phyloP scores from a whole-genome alignment of 2,329 filamentous ascomycete genomes.

The Leptographium lundbergii region DNA sequence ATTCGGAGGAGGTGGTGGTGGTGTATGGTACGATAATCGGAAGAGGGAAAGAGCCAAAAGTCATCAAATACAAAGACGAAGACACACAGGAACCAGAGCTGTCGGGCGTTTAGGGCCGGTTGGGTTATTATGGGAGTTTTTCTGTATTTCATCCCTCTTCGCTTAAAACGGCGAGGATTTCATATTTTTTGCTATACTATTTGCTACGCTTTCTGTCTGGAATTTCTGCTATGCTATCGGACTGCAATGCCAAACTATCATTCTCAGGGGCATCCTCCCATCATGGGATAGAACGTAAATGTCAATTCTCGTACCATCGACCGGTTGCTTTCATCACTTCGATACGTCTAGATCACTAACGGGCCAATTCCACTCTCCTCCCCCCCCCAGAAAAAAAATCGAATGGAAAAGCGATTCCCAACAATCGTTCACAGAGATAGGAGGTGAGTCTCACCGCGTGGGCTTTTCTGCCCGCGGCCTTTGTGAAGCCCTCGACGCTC shows the following conservation, averaged over 20 bases:
- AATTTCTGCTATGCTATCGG: neutral
- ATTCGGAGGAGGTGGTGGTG: neutral
- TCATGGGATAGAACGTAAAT: neutral
- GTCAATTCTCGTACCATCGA: no score
- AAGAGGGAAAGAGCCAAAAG: neutral
- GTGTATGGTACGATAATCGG: neutral
- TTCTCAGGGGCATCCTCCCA: no score
- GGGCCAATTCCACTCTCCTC: neutral
- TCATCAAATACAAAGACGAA: neutral
- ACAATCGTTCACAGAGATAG: no score
- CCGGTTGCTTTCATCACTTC: neutral
- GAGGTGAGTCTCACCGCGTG: no score
- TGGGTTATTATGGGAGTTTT: conserved; percentile 2
- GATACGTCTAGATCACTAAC: neutral
- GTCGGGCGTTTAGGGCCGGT: conserved; percentile 8
- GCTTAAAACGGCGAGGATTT: neutral
- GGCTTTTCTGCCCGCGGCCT: no score
- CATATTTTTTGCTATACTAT: neutral
- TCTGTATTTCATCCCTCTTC: neutral
- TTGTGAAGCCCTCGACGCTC: no score
- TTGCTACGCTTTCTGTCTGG: neutral
- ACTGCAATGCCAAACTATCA: no score
- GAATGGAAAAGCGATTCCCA: no score
- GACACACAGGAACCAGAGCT: conserved; percentile 1
- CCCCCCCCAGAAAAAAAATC: no score